Evolutionary conservation across 2,329 filamentous ascomycete species (phyloP).

Genomic region (Pestalotiopsis sp.): DNA sequence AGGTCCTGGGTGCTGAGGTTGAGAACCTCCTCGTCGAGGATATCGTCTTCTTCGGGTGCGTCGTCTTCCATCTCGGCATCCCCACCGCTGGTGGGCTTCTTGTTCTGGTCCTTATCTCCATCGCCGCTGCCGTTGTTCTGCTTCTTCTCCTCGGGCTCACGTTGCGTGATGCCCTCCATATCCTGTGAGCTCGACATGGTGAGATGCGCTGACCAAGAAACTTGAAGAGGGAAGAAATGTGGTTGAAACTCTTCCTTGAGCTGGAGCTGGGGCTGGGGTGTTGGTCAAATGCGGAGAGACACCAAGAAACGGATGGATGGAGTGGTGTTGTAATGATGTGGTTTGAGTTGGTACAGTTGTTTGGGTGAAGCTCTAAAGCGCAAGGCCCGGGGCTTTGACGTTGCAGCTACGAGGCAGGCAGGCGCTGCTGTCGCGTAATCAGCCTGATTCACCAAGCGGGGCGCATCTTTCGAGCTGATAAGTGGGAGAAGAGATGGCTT

Average conservation of each 20-base stretch:
- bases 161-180: conserved; percentile 24
- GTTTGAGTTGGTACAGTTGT: conserved; percentile 5
- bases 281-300: neutral
- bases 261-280: neutral
- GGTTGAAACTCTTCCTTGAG: neutral
- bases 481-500: neutral
- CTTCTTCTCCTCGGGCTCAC: conserved; percentile 48
- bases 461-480: conserved; percentile 4
- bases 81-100: conserved; percentile 57
- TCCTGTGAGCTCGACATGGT: conserved; percentile 32
- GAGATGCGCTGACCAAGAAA: conserved; percentile 5
- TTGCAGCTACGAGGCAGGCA: conserved; percentile 19
- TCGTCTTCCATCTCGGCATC: conserved; percentile 93
- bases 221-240: conserved; percentile 10
- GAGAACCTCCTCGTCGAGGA: conserved; percentile 91
- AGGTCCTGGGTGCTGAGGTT: conserved; percentile 94
- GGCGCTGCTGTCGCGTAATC: conserved; percentile 30
- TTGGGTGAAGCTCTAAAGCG: conserved; percentile 23
- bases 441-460: conserved; percentile 24
- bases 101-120: conserved; percentile 52
- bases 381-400: conserved; percentile 14
- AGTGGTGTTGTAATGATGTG: neutral
- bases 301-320: neutral
- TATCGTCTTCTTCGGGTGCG: conserved; percentile 71
- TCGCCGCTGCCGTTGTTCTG: conserved; percentile 53